Evolutionary conservation across 257 asterid species (phyloP), one percentile per base, ranked within the genome.

Genomic region (Nicotiana sylvestris): DNA sequence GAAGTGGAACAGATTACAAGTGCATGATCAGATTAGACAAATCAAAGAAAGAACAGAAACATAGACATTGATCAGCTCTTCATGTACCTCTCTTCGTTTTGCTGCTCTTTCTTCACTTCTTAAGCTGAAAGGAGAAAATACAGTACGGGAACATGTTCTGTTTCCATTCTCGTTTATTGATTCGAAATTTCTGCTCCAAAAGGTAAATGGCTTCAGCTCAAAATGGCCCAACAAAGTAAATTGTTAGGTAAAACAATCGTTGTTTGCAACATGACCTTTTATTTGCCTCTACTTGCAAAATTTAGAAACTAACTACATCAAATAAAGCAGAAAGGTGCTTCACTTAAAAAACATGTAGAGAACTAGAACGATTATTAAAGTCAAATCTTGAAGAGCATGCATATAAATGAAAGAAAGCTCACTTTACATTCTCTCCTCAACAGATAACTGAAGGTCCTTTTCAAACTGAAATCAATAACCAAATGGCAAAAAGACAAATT

Each of bases 101-200:
- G 88, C 92, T 49, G 91, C 97, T 88, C 99, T 88, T 87, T 94
- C 97, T 83, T 94, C 97, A 82, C 97, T 92, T 90, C 87, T 92
- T 83, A 95, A 91, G 86, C 82, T 88, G 90, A 92, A 94, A 70
- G 97, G 84, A 68, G 90, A 84, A 64, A 91, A 74, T 51, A 86
- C 86, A 57, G 86, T 88, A 11, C 90, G 81, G 77, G 86, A 81
- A 82, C 85, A 66, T 81, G 86, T 84, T 82, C 85, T 87, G 62
- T 76, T 84, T 81, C 86, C 89, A 70, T 76, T 76, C 55, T 81
- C 29, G 82, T 39, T 85, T 78, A 91, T 80, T 74, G 90, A 64
- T 83, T 83, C 85, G 76, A 87, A 81, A 80, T 81, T 82, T 82
- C 99, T 93, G 92, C 72, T 77, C 83, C 51, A 74, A 76, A 68